These are phyloP conservation scores for Scenedesmus sp. DNA, from an alignment of 163 green algal genomes.

Conservation along the genomic window DNA sequence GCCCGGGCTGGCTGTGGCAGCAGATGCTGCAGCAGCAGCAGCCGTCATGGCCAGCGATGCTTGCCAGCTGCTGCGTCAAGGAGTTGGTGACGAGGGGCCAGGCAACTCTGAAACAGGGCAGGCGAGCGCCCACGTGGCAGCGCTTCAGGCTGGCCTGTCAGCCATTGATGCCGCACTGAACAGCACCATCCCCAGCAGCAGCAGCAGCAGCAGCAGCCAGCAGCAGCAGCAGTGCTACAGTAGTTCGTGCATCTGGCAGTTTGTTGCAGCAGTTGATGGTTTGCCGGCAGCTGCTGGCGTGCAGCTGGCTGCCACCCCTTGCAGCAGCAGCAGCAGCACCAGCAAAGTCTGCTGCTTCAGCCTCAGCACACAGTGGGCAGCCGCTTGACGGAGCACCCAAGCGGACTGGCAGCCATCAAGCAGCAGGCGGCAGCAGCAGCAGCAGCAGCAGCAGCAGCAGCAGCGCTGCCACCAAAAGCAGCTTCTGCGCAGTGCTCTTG, in stretches of 20 bases:
- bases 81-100: too few relatives aligned
- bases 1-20: not conserved
- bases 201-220: conserved; percentile 37
- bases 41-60: not conserved
- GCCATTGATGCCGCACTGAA: conserved; percentile 30
- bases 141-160: not conserved
- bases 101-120: not conserved
- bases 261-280: conserved; percentile 25
- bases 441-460: not conserved
- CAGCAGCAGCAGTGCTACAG: not conserved
- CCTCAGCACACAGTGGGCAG: not conserved
- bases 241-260: not conserved
- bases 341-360: not conserved
- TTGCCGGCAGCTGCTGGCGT: conserved; percentile 42
- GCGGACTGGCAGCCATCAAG: not conserved
- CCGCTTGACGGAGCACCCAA: not conserved
- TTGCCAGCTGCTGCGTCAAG: not conserved
- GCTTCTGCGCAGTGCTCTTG: not conserved
- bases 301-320: conserved; percentile 41
- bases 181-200: conserved; percentile 22
- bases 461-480: not conserved
- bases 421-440: conserved; percentile 13
- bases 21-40: not conserved
- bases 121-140: not conserved
- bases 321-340: conserved; percentile 31